Percentiles rank a stretch among this genome's conserved stretches.
phyloP scores from a whole-genome alignment of 2,329 filamentous ascomycete species.

The Sporothrix mexicana region DNA sequence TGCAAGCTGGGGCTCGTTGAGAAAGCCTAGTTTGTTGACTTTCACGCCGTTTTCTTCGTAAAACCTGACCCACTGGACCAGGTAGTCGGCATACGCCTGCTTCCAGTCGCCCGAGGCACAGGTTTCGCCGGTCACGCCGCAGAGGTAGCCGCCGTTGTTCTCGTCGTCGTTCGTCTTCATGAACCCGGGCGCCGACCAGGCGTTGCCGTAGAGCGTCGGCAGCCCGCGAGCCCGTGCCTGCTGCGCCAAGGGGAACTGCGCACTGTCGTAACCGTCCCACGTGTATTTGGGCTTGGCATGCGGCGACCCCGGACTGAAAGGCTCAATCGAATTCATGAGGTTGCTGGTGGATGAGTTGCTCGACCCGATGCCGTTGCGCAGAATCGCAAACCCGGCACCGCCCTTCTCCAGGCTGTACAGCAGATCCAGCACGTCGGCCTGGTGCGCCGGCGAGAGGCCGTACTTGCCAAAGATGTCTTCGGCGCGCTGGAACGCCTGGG shows the following conservation, averaged over 20 bases:
- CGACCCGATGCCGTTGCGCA: slow-evolving; percentile 16
- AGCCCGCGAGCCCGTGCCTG: slow-evolving; percentile 2
- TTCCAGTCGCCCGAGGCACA: slow-evolving; percentile 23
- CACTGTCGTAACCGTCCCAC: slow-evolving; percentile 21
- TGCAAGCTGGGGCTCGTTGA: slow-evolving; percentile 17
- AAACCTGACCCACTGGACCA: slow-evolving; percentile 3
- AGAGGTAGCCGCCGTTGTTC: slow-evolving; percentile 18
- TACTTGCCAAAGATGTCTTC: slow-evolving; percentile 12
- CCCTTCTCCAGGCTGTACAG: neutral
- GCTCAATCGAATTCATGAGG: slow-evolving; percentile 18
- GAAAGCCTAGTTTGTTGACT: slow-evolving; percentile 11
- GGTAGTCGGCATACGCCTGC: slow-evolving; percentile 15
- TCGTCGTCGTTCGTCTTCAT: slow-evolving; percentile 24
- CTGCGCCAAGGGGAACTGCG: slow-evolving; percentile 3
- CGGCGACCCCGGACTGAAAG: neutral
- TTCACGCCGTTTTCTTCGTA: neutral
- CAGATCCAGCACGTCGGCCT: slow-evolving; percentile 6
- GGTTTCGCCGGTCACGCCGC: neutral
- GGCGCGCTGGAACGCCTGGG: slow-evolving; percentile 6
- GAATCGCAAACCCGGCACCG: slow-evolving; percentile 5
- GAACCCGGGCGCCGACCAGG: slow-evolving; percentile 14
- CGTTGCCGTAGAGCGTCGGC: slow-evolving; percentile 10
- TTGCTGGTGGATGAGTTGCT: slow-evolving; percentile 19
- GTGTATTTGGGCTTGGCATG: neutral
- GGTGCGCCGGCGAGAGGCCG: neutral